Evolutionary conservation across 2,329 filamentous ascomycete genomes (phyloP).

Genomic region (Aureobasidium subglaciale): DNA sequence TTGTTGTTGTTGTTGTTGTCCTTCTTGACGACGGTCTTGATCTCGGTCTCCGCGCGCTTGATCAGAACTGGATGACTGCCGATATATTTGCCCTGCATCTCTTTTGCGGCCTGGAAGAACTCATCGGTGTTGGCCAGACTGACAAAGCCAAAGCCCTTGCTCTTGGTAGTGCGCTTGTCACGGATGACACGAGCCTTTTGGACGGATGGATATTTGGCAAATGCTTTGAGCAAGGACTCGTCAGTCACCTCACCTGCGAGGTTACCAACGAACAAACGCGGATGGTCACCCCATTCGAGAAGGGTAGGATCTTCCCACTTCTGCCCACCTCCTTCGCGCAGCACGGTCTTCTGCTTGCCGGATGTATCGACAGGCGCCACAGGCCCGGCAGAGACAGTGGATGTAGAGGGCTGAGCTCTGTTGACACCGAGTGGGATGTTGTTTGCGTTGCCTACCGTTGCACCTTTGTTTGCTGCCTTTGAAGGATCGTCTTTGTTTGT

Average conservation of each 20-base stretch:
- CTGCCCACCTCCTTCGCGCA: constrained; percentile 82
- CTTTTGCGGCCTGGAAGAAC: constrained; percentile 90
- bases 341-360: constrained; percentile 75
- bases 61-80: constrained; percentile 80
- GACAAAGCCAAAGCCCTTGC: constrained; percentile 93
- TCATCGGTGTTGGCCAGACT: constrained; percentile 93
- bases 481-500: constrained; percentile 53
- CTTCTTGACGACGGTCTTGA: constrained; percentile 63
- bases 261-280: constrained; percentile 93
- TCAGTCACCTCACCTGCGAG: constrained; percentile 96
- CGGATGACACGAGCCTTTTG: constrained; percentile 90
- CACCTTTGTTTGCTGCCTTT: constrained; percentile 24
- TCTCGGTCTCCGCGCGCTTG: constrained; percentile 83
- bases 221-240: constrained; percentile 89
- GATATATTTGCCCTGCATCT: constrained; percentile 99
- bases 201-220: constrained; percentile 77
- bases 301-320: constrained; percentile 84
- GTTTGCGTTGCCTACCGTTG: constrained; percentile 32
- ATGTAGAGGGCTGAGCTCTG: constrained; percentile 13
- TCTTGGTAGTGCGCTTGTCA: constrained; percentile 94
- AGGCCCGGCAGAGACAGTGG: constrained; percentile 28
- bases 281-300: constrained; percentile 94
- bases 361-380: constrained; percentile 31
- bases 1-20: constrained; percentile 31
- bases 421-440: constrained; percentile 17